These are phyloP conservation scores for Melastoma candidum DNA, from an alignment of 441 rosid genomes.

Conservation along the genomic window DNA sequence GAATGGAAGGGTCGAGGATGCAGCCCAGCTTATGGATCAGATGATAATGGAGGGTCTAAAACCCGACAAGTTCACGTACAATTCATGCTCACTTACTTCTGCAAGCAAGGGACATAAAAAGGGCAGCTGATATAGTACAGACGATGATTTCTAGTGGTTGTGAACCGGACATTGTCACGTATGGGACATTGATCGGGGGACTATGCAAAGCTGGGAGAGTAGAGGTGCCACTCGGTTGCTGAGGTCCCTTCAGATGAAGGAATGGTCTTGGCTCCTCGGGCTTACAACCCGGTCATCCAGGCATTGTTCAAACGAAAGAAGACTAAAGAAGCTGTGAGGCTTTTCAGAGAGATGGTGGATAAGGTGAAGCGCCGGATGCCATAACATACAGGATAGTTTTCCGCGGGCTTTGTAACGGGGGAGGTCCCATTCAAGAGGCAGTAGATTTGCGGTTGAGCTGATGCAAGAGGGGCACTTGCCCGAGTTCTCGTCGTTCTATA, in stretches of 20 bases:
- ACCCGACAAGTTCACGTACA: slow-evolving; percentile 83
- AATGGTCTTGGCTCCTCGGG: slow-evolving; percentile 55
- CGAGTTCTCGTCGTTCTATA: slow-evolving; percentile 63
- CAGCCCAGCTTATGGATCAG: slow-evolving; percentile 85
- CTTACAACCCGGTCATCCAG: slow-evolving; percentile 81
- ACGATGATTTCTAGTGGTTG: slow-evolving; percentile 71
- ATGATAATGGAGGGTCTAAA: slow-evolving; percentile 90
- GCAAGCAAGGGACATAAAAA: slow-evolving; percentile 64
- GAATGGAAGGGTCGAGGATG: slow-evolving; percentile 69
- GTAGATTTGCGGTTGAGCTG: slow-evolving; percentile 82
- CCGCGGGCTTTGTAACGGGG: slow-evolving; percentile 71
- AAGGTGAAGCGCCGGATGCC: slow-evolving; percentile 51
- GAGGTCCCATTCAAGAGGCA: slow-evolving; percentile 82
- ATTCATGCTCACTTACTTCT: slow-evolving; percentile 65
- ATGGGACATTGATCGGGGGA: slow-evolving; percentile 73
- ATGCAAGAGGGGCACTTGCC: slow-evolving; percentile 60
- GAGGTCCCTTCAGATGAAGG: slow-evolving; percentile 75
- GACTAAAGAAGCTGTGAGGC: slow-evolving; percentile 56
- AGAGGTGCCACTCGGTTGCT: slow-evolving; percentile 63
- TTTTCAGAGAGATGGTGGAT: slow-evolving; percentile 77
- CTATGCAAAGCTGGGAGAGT: slow-evolving; percentile 81
- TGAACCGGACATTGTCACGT: slow-evolving; percentile 77
- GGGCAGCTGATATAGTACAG: slow-evolving; percentile 74
- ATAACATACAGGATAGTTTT: slow-evolving; percentile 58
- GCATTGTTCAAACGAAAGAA: slow-evolving; percentile 55